Evolutionary conservation across 169 alveolate genomes (phyloP).

Genomic region (Cryptosporidium felis): DNA sequence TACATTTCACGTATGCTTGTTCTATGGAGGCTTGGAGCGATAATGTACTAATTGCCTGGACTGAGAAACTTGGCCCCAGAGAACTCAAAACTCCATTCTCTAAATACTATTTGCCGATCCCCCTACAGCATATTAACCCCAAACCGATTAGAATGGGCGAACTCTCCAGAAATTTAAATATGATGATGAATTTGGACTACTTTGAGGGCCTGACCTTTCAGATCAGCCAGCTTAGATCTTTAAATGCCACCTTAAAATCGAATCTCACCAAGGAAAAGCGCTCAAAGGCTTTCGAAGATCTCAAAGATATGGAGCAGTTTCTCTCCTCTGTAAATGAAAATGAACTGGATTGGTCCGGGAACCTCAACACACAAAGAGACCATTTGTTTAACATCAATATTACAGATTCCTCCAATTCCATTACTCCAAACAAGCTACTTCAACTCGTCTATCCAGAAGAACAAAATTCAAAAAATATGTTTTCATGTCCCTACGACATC

Average conservation of each 20-base stretch:
- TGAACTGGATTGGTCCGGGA: slow-evolving; percentile 59
- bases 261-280: neutral
- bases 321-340: slow-evolving; percentile 40
- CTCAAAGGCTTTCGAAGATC: neutral
- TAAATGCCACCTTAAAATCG: neutral
- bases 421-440: slow-evolving; percentile 27
- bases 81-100: slow-evolving; percentile 23
- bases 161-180: slow-evolving; percentile 31
- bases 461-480: slow-evolving; percentile 4
- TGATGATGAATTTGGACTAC: slow-evolving; percentile 56
- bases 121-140: slow-evolving; percentile 42
- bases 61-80: slow-evolving; percentile 65
- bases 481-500: slow-evolving; percentile 68
- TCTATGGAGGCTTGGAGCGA: slow-evolving; percentile 70
- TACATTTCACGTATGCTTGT: slow-evolving; percentile 67
- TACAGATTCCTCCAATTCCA: neutral
- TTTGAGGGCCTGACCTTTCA: slow-evolving; percentile 47
- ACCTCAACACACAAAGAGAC: neutral
- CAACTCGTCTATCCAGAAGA: slow-evolving; percentile 53
- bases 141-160: slow-evolving; percentile 42
- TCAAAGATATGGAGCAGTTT: slow-evolving; percentile 59
- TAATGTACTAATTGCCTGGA: slow-evolving; percentile 70
- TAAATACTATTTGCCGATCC: slow-evolving; percentile 45
- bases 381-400: neutral
- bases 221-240: slow-evolving; percentile 26